Base-by-base conservation (phyloP, 257 asterid genomes). In the Ilex asprella region DNA sequence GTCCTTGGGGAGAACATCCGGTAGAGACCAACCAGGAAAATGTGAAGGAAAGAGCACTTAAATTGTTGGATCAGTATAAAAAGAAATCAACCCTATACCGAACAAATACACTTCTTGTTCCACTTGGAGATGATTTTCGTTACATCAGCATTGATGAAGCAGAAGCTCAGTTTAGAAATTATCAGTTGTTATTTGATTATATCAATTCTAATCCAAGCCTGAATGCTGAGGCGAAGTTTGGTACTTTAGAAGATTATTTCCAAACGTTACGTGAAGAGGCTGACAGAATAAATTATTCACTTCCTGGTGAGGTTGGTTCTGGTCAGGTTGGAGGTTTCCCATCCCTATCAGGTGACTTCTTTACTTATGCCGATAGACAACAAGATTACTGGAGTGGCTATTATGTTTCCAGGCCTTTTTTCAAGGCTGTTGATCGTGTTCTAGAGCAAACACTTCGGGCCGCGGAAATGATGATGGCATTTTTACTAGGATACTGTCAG, bases 331-430 rank as follows among this genome's bases (percentile, higher is more conserved):
- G 82, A 62, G 96, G 99, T 30, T 93, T 93, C 70, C 96, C 99
- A 71, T 81, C 97, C 75, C 75, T 93, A 49, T 83, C 97, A 1
- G 97, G 99, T 43, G 97, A 93, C 66, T 89, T 93, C 81, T 89
- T 93, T 68, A 93, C 99, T 30, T 93, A 89, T 44, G 95, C 97
- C 9, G 99, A 93, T 70, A 82, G 99, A 64, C 86, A 85, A 55
- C 86, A 87, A 71, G 99, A 93, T 78, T 93, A 93, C 69, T 89
- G 99, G 99, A 89, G 99, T 57, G 99, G 99, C 56, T 93, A 93
- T 74, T 89, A 93, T 75, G 99, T 93, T 60, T 89, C 99, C 50
- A 82, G 99, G 77, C 97, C 97, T 51, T 93, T 93, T 83, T 89
- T 87, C 83, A 93, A 93, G 82, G 97, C 97, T 27, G 96, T 89